These are phyloP conservation scores for Lathyrus aphaca DNA, from an alignment of 306 rosid species.

Conservation along the genomic window DNA sequence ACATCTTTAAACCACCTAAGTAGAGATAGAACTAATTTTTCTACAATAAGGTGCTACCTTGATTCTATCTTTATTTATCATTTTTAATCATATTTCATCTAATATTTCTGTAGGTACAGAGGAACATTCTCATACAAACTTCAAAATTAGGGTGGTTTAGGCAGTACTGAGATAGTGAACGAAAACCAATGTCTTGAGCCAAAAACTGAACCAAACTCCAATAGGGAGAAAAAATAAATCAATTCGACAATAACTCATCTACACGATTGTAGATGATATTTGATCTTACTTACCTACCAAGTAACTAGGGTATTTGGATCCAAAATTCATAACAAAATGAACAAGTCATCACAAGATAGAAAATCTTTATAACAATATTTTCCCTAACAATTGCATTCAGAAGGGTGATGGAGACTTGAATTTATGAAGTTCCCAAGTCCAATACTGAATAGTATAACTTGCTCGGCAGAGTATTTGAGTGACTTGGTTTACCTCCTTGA, in stretches of 20 bases:
- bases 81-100: not conserved
- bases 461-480: not conserved
- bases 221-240: not conserved
- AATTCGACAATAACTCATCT: not conserved
- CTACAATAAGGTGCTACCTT: not conserved
- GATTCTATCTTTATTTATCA: not conserved
- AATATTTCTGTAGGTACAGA: not conserved
- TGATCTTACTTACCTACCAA: not conserved
- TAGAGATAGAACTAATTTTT: not conserved
- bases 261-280: not conserved
- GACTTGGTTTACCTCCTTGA: not conserved
- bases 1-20: not conserved
- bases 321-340: not conserved
- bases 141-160: not conserved
- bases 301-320: not conserved
- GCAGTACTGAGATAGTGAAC: too few species aligned
- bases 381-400: too few species aligned
- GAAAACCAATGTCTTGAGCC: not conserved
- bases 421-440: not conserved
- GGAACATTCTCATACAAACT: too few species aligned
- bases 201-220: not conserved
- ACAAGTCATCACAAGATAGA: not conserved
- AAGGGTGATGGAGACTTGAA: not conserved
- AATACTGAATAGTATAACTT: not conserved
- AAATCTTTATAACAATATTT: too few species aligned